Percentiles rank a stretch among this genome's conserved stretches.
phyloP scores from a whole-genome alignment of 2,329 filamentous ascomycete genomes.

The Myotisia sp. region DNA sequence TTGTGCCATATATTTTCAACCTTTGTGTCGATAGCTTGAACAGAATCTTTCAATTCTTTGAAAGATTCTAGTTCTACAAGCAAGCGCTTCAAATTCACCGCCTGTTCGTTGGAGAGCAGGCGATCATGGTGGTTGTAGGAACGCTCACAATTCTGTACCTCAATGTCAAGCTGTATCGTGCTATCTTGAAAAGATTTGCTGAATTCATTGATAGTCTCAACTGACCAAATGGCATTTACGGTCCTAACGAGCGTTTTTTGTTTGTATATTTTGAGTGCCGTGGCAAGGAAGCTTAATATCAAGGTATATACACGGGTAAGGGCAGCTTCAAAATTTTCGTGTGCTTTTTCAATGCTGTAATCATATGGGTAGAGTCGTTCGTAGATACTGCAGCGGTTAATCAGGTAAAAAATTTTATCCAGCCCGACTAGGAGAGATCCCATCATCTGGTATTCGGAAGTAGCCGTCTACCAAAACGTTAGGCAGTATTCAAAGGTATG shows the following conservation, averaged over 20 bases:
- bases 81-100: constrained; percentile 1
- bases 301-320: constrained; percentile 12
- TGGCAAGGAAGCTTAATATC: constrained; percentile 11
- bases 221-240: neutral
- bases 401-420: constrained; percentile 5
- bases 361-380: constrained; percentile 5
- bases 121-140: neutral
- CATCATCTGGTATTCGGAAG: constrained; percentile 5
- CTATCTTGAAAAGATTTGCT: constrained; percentile 6
- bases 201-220: constrained; percentile 10
- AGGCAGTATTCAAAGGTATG: too few species aligned
- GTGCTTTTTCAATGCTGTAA: too few species aligned
- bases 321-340: constrained; percentile 1
- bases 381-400: constrained; percentile 6
- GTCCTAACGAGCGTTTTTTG: neutral
- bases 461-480: too few species aligned
- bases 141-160: constrained; percentile 7
- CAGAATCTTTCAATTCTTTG: neutral
- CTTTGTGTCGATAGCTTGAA: neutral
- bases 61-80: neutral
- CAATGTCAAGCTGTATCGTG: constrained; percentile 8
- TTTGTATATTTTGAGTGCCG: constrained; percentile 3
- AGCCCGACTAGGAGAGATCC: constrained; percentile 3
- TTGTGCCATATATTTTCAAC: constrained; percentile 3
- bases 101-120: neutral